Evolutionary conservation across 169 alveolate genomes (phyloP), one percentile per base, ranked within the genome.

Genomic region (Cystoisospora suis): DNA sequence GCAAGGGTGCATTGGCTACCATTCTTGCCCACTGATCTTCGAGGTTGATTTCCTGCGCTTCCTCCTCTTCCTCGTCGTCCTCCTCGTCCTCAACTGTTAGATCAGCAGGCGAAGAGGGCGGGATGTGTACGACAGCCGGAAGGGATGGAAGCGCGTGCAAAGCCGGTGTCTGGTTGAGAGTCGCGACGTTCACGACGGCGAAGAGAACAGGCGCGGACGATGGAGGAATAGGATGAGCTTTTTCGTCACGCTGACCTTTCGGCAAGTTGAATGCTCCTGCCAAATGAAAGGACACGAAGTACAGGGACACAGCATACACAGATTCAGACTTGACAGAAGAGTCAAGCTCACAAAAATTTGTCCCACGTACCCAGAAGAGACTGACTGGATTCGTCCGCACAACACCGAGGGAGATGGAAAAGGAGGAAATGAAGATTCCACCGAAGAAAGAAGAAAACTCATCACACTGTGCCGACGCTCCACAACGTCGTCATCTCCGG

Each of bases 181-280:
- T 5, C 83, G 83, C 83, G 17, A 72, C 83, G 83, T 72, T 38
- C 7, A 40, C 83, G 34, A 72, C 53, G 83, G 83, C 83, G 23
- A 72, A 72, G 32, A 72, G n/a, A 34, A 72, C 83, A 2, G 83
- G 83, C 1, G 83, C 83, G 56, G 42, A 46, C 38, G 83, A 3
- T 29, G 83, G 32, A 32, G 83, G 38, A 46, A 23, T 15, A 12
- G 23, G 65, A 15, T 53, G 65, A 53, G 12, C 23, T 12, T 23
- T 53, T n/a, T 53, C 56, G 27, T 72, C 45, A 27, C 29, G 65
- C 65, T 53, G 12, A 12, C 65, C 65, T 23, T 23, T 12, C 65
- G 65, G 65, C 65, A n/a, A n/a, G n/a, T n/a, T n/a, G n/a, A n/a
- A n/a, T n/a, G n/a, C n/a, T n/a, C n/a, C n/a, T n/a, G 65, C 6